phyloP scores from a whole-genome alignment of 2,329 filamentous ascomycete species.

The Diaporthe ilicicola region DNA sequence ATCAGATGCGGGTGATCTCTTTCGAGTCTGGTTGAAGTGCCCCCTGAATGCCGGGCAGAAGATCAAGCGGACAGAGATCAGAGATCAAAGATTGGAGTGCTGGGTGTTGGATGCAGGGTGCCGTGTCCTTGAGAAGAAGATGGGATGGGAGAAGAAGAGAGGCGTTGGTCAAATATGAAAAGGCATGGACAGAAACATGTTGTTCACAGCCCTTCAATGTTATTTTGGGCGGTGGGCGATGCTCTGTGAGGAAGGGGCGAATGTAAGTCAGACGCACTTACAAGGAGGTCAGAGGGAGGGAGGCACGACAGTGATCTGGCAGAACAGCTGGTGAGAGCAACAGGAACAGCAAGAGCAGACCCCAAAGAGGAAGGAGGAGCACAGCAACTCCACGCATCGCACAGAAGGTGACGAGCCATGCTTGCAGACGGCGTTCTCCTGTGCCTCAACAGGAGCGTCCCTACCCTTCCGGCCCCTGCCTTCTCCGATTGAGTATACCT shows the following conservation, averaged over 20 bases:
- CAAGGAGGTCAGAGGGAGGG: constrained; percentile 1
- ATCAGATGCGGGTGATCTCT: background rate
- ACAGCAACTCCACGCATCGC: background rate
- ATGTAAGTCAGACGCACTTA: background rate
- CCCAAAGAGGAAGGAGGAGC: background rate
- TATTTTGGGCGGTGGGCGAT: background rate
- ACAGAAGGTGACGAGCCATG: background rate
- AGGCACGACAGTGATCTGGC: constrained; percentile 10
- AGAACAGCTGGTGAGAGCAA: too few species aligned
- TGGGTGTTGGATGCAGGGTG: background rate
- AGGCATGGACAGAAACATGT: background rate
- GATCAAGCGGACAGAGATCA: background rate
- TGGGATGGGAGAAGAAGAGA: background rate
- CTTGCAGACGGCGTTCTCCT: background rate
- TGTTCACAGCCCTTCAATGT: background rate
- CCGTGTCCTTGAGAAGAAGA: background rate
- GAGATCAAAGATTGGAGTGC: too few species aligned
- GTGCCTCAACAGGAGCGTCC: background rate
- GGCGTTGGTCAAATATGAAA: background rate
- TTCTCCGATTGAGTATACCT: background rate
- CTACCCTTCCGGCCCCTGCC: background rate
- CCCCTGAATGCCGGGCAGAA: background rate
- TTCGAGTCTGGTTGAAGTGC: background rate
- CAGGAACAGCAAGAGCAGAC: constrained; percentile 6
- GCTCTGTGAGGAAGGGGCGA: constrained; percentile 9